phyloP scores from a whole-genome alignment of 1,284 basidiomycete species.

The Austropuccinia psidii region DNA sequence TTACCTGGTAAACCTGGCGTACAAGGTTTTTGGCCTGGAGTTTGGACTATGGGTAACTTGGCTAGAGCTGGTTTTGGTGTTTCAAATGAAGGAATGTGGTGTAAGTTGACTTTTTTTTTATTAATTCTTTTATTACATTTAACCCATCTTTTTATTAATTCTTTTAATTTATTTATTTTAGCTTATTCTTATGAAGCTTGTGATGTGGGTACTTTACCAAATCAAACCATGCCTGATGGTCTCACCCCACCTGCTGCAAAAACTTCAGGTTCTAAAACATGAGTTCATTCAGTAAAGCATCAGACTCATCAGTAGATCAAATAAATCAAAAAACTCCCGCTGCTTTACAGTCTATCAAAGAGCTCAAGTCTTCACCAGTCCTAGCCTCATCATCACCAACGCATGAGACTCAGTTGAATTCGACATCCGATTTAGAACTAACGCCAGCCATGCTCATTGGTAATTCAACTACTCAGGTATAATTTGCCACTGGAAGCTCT shows the following conservation, averaged over 20 bases:
- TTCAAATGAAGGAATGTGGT: constrained; percentile 71
- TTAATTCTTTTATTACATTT: too few relatives aligned
- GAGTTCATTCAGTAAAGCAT: not conserved
- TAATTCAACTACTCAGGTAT: not conserved
- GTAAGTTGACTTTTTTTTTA: too few relatives aligned
- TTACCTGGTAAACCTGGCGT: constrained; percentile 65
- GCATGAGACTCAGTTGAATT: not conserved
- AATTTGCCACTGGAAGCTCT: too few relatives aligned
- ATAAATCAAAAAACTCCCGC: constrained; percentile 24
- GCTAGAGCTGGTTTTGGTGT: constrained; percentile 72
- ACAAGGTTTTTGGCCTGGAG: constrained; percentile 48
- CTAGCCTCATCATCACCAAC: not conserved
- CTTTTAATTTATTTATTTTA: constrained; percentile 40
- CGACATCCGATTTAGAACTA: not conserved
- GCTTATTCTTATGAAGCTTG: constrained; percentile 65
- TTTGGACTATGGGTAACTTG: constrained; percentile 89
- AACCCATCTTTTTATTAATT: too few relatives aligned
- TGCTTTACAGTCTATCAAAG: constrained; percentile 14
- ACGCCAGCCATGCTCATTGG: not conserved
- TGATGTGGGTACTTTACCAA: constrained; percentile 51
- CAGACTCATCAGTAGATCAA: not conserved
- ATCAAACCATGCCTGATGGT: constrained; percentile 48
- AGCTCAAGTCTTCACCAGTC: not conserved
- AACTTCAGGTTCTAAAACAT: constrained; percentile 38
- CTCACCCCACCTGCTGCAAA: constrained; percentile 40